Conservation (phyloP, 1,139 yeast species). For the Sugiyamaella grinbergsii region DNA sequence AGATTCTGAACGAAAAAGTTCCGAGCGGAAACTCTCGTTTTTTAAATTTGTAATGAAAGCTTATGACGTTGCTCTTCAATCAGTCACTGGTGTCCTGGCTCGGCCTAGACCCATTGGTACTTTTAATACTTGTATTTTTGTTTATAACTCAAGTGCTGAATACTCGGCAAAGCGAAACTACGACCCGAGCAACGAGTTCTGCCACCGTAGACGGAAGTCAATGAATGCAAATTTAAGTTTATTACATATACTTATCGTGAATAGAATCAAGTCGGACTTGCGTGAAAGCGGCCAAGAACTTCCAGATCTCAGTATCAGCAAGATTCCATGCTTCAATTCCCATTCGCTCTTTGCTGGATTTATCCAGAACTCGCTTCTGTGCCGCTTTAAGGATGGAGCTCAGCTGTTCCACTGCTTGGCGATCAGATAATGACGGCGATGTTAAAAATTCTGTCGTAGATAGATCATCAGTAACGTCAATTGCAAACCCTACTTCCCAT, state of each 20-base stretch:
- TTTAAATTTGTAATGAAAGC: not conserved
- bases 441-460: constrained; percentile 2
- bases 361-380: constrained; percentile 21
- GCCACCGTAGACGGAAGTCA: not conserved
- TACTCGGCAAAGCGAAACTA: not conserved
- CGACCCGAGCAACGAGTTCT: not conserved
- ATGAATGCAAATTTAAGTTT: constrained; percentile 1
- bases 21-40: constrained; percentile 4
- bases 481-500: constrained; percentile 33
- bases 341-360: constrained; percentile 16
- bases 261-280: constrained; percentile 14
- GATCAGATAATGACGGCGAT: not conserved
- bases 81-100: not conserved
- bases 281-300: constrained; percentile 27
- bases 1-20: constrained; percentile 13
- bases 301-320: constrained; percentile 38
- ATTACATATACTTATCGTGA: constrained; percentile 2
- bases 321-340: constrained; percentile 35
- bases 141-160: too few species aligned
- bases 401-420: constrained; percentile 2
- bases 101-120: too few species aligned
- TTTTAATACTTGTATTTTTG: too few species aligned
- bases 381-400: constrained; percentile 17
- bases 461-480: constrained; percentile 15
- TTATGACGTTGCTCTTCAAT: not conserved